Evolutionary conservation across 1,284 basidiomycete genomes (phyloP), one percentile per base, ranked within the genome.

Genomic region (Malassezia yamatoensis): DNA sequence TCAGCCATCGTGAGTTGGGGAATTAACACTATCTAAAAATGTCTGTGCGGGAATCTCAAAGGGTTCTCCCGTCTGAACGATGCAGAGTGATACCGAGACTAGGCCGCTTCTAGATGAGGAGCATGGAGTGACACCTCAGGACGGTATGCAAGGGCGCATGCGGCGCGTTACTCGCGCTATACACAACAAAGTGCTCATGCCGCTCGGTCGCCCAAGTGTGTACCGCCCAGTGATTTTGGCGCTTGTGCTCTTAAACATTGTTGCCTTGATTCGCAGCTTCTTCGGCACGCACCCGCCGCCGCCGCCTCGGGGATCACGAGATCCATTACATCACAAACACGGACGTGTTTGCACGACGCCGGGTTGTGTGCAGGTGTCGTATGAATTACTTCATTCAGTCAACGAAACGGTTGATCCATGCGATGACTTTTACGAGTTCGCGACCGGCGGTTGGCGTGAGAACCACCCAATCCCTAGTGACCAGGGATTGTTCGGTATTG

Each of bases 341-440:
- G 65, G 60, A 45, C 60, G 62, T 36, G 64, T 82, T 5, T 98
- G 93, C 78, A 77, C 86, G 37, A 83, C 86, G 7, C 74, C 85
- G 15, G 82, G 85, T 60, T 98, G 93, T 70, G 85, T 96, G 50
- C 78, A 84, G 43, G 80, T 91, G 12, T 85, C 93, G 4, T 85
- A 88, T 2, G 81, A 83, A 1, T 85, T 98, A 57, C 78, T 96
- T 24, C 82, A 83, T 21, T 83, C 83, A 2, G 78, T 98, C 45
- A 90, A 98, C 74, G 80, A 81, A 12, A 79, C 83, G 3, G 81
- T 86, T 63, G 88, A 96, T 74, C 93, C 93, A 0, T 98, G 93
- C 77, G 87, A 96, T 64, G 85, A 91, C 76, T 96, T 96, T 74
- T 96, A 93, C 74, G 81, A 85, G 61, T 98, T 86, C 76, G 83